Conservation (phyloP, 176 grass and related monocot species). For the Oryza nivara region DNA sequence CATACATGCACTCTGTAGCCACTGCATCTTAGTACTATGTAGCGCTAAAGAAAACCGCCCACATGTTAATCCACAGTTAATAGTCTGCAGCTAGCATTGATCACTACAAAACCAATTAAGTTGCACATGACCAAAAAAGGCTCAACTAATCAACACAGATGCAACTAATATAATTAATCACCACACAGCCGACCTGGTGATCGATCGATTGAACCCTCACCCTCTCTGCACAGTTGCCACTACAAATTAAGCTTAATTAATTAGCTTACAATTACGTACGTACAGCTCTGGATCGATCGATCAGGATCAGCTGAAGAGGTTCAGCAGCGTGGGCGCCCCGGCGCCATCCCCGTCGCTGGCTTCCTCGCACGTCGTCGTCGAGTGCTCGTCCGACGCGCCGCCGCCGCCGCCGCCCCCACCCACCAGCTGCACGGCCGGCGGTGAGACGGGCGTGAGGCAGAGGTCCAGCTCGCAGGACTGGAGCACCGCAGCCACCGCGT, state of each 20-base stretch:
- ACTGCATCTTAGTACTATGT: not conserved
- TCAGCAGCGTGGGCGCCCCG: conserved; percentile 46
- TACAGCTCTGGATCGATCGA: not conserved
- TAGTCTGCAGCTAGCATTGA: not conserved
- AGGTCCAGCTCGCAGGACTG: conserved; percentile 66
- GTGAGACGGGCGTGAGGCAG: conserved; percentile 57
- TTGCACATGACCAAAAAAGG: conserved; percentile 19
- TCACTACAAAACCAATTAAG: conserved; percentile 24
- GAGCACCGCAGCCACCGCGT: not conserved
- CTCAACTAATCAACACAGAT: conserved; percentile 14
- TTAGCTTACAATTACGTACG: too few species aligned
- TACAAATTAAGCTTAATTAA: not conserved
- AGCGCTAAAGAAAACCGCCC: not conserved
- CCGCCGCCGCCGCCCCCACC: not conserved
- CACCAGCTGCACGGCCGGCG: not conserved
- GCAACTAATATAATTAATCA: conserved; percentile 29
- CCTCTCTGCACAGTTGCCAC: conserved; percentile 16
- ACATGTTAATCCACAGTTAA: not conserved
- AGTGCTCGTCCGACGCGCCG: conserved; percentile 62
- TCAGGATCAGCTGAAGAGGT: conserved; percentile 63
- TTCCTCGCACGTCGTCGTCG: conserved; percentile 64
- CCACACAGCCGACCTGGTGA: not conserved
- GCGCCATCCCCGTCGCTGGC: conserved; percentile 20
- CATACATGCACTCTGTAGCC: too few species aligned
- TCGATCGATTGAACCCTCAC: too few species aligned